Evolutionary conservation across 352 stramenopile species (phyloP), one percentile per base, ranked within the genome.

Genomic region (Globisporangium paroecandrum): DNA sequence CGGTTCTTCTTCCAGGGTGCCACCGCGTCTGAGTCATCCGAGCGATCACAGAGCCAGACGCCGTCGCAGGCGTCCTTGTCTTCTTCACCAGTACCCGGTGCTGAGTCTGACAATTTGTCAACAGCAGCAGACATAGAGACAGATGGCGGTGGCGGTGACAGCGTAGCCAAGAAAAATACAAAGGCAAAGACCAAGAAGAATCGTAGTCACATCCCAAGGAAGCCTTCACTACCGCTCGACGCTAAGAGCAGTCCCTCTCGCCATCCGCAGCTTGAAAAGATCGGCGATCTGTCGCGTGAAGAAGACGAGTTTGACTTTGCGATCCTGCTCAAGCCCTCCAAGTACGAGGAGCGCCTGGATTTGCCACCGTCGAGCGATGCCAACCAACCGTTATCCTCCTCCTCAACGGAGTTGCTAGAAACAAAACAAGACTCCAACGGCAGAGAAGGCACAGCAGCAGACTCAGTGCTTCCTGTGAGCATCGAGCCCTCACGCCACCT

Each of bases 221-320:
- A 22, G 3, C 10, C 32, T n/a, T 46, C 29, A 46, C 12, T 22
- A 12, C 32, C 20, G 36, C 43, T 59, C 13, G 18, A 6, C 8
- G 43, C n/a, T 6, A 51, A 51, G 18, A 18, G 43, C 4, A 51
- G 18, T 10, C 43, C 18, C 43, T 51, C 43, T 51, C 43, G 6
- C 18, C 43, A 54, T 13, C 27, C n/a, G 3, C n/a, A 36, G 6
- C 9, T 38, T 1, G 36, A 68, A 10, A 81, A 89, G 32, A 78
- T 89, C 32, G 82, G 82, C 1, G 84, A 90, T 20, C 70, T 92
- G 36, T 89, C 84, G 0, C 71, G 81, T 36, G 80, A 90, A 34
- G 83, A 93, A 65, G 82, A 85, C 61, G 85, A 91, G 43, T 95
- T 86, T 69, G 85, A 95, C 60, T 91, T 95, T 75, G 85, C 85